Conservation (phyloP, 2,329 filamentous ascomycete species). For the Colletotrichum cuscutae region DNA sequence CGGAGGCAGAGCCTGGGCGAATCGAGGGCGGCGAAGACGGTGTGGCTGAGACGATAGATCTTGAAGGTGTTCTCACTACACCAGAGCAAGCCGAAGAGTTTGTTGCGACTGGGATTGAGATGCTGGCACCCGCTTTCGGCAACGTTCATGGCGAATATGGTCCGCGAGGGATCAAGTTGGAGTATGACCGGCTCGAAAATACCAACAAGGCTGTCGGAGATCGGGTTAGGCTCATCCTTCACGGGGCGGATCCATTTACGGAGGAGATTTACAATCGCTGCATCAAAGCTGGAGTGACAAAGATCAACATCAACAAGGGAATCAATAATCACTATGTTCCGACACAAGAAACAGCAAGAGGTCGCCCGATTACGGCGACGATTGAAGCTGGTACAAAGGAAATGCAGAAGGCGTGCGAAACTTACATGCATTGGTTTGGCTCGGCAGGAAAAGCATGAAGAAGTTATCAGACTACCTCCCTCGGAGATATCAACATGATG, state of each 20-base stretch:
- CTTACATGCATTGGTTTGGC: slow-evolving; percentile 56
- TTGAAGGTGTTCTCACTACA: slow-evolving; percentile 68
- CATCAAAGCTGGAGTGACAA: slow-evolving; percentile 57
- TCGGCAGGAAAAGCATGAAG: slow-evolving; percentile 55
- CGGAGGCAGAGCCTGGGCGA: slow-evolving; percentile 75
- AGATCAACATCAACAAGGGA: slow-evolving; percentile 64
- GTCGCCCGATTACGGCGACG: neutral
- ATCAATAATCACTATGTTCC: slow-evolving; percentile 53
- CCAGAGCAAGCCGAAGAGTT: slow-evolving; percentile 77
- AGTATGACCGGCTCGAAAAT: slow-evolving; percentile 55
- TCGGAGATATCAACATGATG: neutral
- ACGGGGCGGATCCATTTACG: slow-evolving; percentile 60
- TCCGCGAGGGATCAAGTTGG: slow-evolving; percentile 68
- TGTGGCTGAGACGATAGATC: slow-evolving; percentile 67
- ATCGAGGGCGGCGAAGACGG: slow-evolving; percentile 75
- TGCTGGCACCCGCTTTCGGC: slow-evolving; percentile 79
- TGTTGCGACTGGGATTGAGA: slow-evolving; percentile 76
- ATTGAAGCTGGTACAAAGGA: slow-evolving; percentile 57
- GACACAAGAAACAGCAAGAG: neutral
- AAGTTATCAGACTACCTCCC: neutral
- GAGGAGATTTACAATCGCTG: slow-evolving; percentile 55
- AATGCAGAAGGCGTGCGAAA: slow-evolving; percentile 60
- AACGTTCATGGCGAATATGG: slow-evolving; percentile 83
- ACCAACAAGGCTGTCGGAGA: slow-evolving; percentile 33
- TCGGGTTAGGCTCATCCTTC: slow-evolving; percentile 57